Base-by-base conservation (phyloP, 805 yeast species). In the Candida michaelii region DNA sequence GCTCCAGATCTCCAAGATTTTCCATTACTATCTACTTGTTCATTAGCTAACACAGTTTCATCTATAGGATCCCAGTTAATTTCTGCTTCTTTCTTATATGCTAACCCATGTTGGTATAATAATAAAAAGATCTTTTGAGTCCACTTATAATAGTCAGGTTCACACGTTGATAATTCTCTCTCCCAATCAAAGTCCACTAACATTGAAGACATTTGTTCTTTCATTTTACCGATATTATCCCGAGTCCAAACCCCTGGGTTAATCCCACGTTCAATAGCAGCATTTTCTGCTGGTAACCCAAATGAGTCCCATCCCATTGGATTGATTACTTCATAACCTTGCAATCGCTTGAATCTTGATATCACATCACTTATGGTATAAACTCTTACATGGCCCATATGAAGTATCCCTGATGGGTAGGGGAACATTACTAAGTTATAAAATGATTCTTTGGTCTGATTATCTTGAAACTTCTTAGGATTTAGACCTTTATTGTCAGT, bases 291-390 rank as follows among this genome's bases (percentile, higher is more conserved):
- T 0, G 99, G 99, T 19, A 93, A 70, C 1, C 99, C 99, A 72
- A 93, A 93, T 0, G 98, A 96, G 69, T 93, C 99, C 97, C 97
- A 93, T 0, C 99, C 99, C 95, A 93, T 90, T 0, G 98, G 97
- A 58, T 93, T 96, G 2, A 91, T 71, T 11, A 91, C 96, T 29
- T 81, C 66, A 51, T 73, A 76, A 1, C 97, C 97, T 39, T 76
- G 77, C 64, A 87, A 74, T 49, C 93, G 71, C 50, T 87, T 77
- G 60, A 77, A 91, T 50, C 98, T 70, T 1, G 95, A 76, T 30
- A 93, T 58, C 2, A 82, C 84, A 61, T 93, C 99, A 52, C 90
- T 81, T 23, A 93, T 89, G 0, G 97, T 85, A 62, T 87, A 93
- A 0, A 93, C 99, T 40, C 99, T 71, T 33, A 90, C 73, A 63